A percentile compares a stretch with the other conserved stretches of the same genome.
phyloP scores from a whole-genome alignment of 2,329 filamentous ascomycete genomes.

The Cryphonectria japonica region DNA sequence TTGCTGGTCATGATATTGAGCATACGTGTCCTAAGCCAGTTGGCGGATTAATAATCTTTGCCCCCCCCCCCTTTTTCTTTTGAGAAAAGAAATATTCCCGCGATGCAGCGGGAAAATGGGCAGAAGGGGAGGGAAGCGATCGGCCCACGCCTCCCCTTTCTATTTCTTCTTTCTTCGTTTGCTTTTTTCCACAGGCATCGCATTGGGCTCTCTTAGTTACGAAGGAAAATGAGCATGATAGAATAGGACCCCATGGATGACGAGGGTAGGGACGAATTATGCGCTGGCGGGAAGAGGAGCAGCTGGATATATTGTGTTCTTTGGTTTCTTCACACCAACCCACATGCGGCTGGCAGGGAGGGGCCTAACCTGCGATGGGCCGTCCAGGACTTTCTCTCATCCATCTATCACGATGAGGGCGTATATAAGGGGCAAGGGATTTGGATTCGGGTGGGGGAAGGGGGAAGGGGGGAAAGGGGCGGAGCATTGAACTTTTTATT shows the following conservation, averaged over 20 bases:
- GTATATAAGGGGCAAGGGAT: not conserved
- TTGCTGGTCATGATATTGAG: slow-evolving; percentile 96
- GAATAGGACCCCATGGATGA: not conserved
- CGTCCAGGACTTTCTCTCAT: not conserved
- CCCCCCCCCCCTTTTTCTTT: too few species aligned
- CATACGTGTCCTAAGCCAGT: slow-evolving; percentile 75
- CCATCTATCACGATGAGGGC: not conserved
- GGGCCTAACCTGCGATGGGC: not conserved
- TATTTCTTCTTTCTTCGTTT: not conserved
- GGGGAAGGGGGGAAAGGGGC: too few species aligned
- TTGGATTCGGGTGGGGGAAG: too few species aligned
- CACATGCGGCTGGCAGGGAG: not conserved
- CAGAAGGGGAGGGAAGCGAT: not conserved
- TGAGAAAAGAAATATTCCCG: not conserved
- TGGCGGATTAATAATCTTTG: slow-evolving; percentile 43
- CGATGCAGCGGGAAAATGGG: not conserved
- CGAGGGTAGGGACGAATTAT: not conserved
- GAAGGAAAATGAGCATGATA: slow-evolving; percentile 1
- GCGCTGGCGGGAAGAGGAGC: not conserved
- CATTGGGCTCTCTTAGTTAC: not conserved
- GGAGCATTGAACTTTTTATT: not conserved
- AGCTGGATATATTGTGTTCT: not conserved
- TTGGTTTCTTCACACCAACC: not conserved
- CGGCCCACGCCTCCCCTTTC: too few species aligned
- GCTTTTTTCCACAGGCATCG: not conserved